Percentiles rank a stretch among this genome's conserved stretches.
phyloP scores from a whole-genome alignment of 345 rosid genomes.

The Cardiospermum halicacabum region DNA sequence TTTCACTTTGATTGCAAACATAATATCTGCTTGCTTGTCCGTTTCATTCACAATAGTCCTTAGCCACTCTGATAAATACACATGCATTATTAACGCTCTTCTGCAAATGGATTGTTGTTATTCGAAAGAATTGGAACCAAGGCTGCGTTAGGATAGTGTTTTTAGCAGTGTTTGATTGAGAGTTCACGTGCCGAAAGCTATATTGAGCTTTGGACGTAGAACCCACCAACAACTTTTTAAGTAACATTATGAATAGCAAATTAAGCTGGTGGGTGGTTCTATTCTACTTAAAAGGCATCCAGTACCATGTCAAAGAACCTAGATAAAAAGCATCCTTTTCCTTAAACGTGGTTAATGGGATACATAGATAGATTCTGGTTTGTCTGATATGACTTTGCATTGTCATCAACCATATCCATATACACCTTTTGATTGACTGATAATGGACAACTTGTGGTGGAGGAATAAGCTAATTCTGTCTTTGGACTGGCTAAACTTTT shows the following conservation, averaged over 20 bases:
- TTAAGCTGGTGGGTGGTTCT: too few species aligned
- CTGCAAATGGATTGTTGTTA: too few species aligned
- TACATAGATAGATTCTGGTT: background rate
- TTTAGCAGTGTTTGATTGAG: too few species aligned
- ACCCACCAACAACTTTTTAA: too few species aligned
- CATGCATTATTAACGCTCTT: background rate
- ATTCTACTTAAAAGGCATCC: too few species aligned
- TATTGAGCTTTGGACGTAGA: too few species aligned
- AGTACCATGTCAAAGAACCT: background rate
- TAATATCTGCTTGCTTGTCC: too few species aligned
- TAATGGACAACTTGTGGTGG: slow-evolving; percentile 6
- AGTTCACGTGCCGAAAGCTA: too few species aligned
- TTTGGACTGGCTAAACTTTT: background rate
- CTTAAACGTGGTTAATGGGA: background rate
- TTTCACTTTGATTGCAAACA: background rate
- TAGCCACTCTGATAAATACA: background rate
- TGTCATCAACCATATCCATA: background rate
- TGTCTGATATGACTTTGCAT: slow-evolving; percentile 3
- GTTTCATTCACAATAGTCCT: background rate
- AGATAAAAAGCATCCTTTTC: background rate
- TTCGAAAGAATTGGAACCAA: too few species aligned
- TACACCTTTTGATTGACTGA: background rate
- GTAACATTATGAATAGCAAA: too few species aligned
- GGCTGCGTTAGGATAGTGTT: too few species aligned
- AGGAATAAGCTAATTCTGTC: slow-evolving; percentile 26